Conservation (phyloP, 106 monocot species). For the Dendrobium nobile region DNA sequence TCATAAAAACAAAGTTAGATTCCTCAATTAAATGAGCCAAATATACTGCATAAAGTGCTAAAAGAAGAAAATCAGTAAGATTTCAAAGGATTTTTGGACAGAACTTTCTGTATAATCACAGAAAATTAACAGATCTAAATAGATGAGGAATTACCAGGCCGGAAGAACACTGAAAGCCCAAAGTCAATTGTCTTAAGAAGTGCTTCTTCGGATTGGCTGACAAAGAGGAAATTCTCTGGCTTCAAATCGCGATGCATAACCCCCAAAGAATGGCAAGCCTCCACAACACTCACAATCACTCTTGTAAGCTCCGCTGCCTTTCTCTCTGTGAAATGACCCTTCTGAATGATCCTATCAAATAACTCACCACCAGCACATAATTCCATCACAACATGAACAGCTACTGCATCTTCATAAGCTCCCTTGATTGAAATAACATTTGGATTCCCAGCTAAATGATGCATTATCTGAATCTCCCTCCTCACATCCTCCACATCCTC, state of each 20-base stretch:
- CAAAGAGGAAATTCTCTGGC: conserved; percentile 26
- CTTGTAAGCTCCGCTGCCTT: conserved; percentile 22
- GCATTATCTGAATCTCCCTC: conserved; percentile 28
- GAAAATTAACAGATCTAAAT: background rate
- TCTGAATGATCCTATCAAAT: conserved; percentile 22
- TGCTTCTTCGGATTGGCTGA: conserved; percentile 11
- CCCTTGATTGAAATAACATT: conserved; percentile 17
- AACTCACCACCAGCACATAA: conserved; percentile 20
- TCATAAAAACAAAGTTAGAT: background rate
- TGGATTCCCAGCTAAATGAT: conserved; percentile 17
- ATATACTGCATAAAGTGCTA: too few relatives aligned
- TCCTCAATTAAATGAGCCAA: background rate
- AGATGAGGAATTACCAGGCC: conserved; percentile 12
- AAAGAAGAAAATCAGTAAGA: background rate
- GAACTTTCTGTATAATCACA: background rate
- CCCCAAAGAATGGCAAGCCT: conserved; percentile 24
- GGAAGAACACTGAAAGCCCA: conserved; percentile 20
- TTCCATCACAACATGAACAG: conserved; percentile 24
- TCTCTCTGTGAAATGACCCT: conserved; percentile 21
- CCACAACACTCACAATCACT: conserved; percentile 22
- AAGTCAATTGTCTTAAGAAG: conserved; percentile 20
- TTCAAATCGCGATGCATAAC: conserved; percentile 29
- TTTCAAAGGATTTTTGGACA: background rate
- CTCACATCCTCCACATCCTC: conserved; percentile 25
- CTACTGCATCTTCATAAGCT: conserved; percentile 23